Base-by-base conservation (phyloP, 768 basidiomycete species). In the Candolleomyces efflorescens region DNA sequence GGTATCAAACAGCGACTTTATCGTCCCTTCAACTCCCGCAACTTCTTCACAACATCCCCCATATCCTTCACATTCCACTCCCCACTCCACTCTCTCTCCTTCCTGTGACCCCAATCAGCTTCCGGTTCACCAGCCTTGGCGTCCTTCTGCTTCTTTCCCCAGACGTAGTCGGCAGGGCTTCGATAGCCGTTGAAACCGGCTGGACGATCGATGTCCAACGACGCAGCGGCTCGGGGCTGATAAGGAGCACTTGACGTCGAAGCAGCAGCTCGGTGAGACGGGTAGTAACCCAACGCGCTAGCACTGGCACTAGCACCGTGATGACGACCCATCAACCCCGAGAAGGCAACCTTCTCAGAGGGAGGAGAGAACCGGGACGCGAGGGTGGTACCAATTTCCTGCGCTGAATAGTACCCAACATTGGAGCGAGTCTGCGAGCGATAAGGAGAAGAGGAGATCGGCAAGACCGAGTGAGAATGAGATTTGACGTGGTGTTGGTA, bases 1-100 rank as follows among this genome's bases (percentile, higher is more conserved):
- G 32, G 2, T 32, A 32, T 32, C 32, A 5, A 11, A 32, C 32
- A 32, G 11, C 32, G 7, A 32, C 11, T 53, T 46, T 49, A 59
- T 13, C 51, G 22, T 11, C 51, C 58, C 49, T 54, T 59, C 52
- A 59, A 27, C 44, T 54, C 67, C 41, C 74, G 62, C 62, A 75
- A 56, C 37, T 60, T 64, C 58, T 53, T 68, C 55, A 68, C 59
- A 22, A 75, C 72, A 43, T 71, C 69, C 15, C 68, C 65, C 69
- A 75, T 72, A 63, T 75, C 73, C 54, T 59, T 60, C 20, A 70
- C 45, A 58, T 75, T 75, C 74, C 74, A 75, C 56, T 74, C 72
- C 10, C 74, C 74, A 54, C 69, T 74, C 74, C 74, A 75, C 50
- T 74, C 74, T 48, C 64, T 64, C 60, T 72, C 71, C 63, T 72